Percentiles rank a stretch among this genome's conserved stretches.
Conservation (phyloP, 345 rosid genomes). For the Eucalyptus urophylla region DNA sequence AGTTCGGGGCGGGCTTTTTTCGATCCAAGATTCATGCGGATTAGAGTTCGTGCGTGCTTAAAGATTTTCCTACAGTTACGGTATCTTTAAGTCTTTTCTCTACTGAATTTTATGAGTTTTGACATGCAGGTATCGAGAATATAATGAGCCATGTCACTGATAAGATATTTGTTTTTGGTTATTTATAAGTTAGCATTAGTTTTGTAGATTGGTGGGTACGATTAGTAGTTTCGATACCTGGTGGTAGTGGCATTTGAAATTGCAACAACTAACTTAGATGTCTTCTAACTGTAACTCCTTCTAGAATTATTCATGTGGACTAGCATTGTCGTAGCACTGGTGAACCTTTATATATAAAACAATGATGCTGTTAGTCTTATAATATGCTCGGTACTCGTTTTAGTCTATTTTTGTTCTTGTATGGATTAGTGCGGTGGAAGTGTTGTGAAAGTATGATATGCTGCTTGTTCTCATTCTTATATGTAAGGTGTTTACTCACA, state of each 20-base stretch:
- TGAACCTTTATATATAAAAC: not conserved
- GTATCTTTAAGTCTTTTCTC: too few relatives aligned
- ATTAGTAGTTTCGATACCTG: not conserved
- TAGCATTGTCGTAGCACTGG: not conserved
- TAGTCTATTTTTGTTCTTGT: too few relatives aligned
- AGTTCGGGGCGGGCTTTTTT: slow-evolving; percentile 18
- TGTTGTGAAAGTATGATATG: too few relatives aligned
- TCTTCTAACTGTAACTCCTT: not conserved
- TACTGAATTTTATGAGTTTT: not conserved
- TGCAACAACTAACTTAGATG: not conserved
- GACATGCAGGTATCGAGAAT: not conserved
- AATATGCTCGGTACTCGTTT: too few relatives aligned
- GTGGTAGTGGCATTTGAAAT: not conserved
- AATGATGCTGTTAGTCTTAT: too few relatives aligned
- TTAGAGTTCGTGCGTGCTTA: slow-evolving; percentile 47
- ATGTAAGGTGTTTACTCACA: too few relatives aligned
- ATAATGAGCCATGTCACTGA: not conserved
- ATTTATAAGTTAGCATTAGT: not conserved
- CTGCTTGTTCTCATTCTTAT: too few relatives aligned
- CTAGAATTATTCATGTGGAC: not conserved
- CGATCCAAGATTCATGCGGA: slow-evolving; percentile 56
- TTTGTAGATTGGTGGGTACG: not conserved
- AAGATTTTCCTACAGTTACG: slow-evolving; percentile 13
- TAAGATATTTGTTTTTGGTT: not conserved
- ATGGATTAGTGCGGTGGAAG: too few relatives aligned